Evolutionary conservation across 768 basidiomycete genomes (phyloP).

Genomic region (Rhizopogon vinicolor): DNA sequence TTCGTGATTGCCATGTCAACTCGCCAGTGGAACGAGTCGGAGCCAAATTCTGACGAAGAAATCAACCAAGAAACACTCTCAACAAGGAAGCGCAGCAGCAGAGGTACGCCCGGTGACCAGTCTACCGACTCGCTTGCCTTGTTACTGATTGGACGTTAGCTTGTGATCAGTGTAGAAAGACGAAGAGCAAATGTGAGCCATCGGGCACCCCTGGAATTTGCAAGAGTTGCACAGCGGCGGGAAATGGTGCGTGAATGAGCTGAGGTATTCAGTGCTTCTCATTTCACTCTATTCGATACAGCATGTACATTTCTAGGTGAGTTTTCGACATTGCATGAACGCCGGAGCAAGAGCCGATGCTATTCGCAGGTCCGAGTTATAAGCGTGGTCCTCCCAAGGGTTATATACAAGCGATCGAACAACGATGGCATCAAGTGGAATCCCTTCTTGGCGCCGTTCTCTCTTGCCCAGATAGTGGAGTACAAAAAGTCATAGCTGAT

Average conservation of each 20-base stretch:
- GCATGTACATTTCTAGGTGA: slow-evolving; percentile 66
- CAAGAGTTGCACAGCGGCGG: slow-evolving; percentile 59
- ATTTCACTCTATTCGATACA: slow-evolving; percentile 24
- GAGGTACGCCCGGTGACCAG: slow-evolving; percentile 36
- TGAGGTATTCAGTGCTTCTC: not conserved
- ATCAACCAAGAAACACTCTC: slow-evolving; percentile 34
- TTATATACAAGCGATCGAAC: slow-evolving; percentile 91
- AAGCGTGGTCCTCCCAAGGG: slow-evolving; percentile 86
- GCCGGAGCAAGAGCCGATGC: not conserved
- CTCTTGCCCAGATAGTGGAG: slow-evolving; percentile 62
- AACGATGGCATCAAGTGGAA: slow-evolving; percentile 89
- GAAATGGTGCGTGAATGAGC: slow-evolving; percentile 39
- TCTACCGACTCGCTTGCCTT: not conserved
- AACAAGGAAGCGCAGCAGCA: slow-evolving; percentile 58
- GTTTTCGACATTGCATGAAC: not conserved
- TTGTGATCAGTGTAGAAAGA: slow-evolving; percentile 85
- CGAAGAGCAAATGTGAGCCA: slow-evolving; percentile 83
- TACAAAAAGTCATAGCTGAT: slow-evolving; percentile 58
- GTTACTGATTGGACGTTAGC: slow-evolving; percentile 36
- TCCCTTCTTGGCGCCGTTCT: slow-evolving; percentile 81
- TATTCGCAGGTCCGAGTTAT: slow-evolving; percentile 60
- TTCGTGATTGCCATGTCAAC: slow-evolving; percentile 21
- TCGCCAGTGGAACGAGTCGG: slow-evolving; percentile 50
- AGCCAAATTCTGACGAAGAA: slow-evolving; percentile 53
- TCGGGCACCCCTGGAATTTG: slow-evolving; percentile 43